Evolutionary conservation across 306 rosid species (phyloP), one percentile per base, ranked within the genome.

Genomic region (Fragaria vesca): DNA sequence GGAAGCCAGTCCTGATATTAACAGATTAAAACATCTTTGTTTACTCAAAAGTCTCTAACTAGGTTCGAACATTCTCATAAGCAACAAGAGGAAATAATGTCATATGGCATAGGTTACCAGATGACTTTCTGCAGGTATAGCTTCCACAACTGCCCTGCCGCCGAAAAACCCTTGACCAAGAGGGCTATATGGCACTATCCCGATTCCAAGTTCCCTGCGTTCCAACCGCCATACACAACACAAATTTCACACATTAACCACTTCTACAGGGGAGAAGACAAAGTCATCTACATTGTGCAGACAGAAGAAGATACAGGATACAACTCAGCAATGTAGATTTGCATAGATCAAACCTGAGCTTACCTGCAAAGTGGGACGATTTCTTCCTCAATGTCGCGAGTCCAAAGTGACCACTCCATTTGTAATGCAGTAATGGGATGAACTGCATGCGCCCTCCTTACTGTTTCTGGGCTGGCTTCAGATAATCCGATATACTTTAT

Each of bases 361-460:
- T 21, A 57, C 96, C 86, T 83, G 82, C 92, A 91, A 6, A 89
- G 88, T 12, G 92, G 93, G 55, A 91, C 45, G 51, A 89, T 83
- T 80, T 85, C 91, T 0, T 91, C 87, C 38, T 91, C 92, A 10
- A 91, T 79, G 36, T 91, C 97, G 3, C 97, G 91, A 36, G 86
- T 76, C 92, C 92, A 91, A 0, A 91, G 71, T 3, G 92, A 87
- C 87, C 88, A 91, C 76, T 91, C 93, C 79, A 86, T 86, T 73
- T 89, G 96, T 16, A 91, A 5, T 3, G 93, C 93, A 4, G 97
- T 85, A 61, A 61, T 12, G 3, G 66, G 66, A 61, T 61, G 66
- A 61, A 61, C 38, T 61, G 66, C 66, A 12, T 61, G 66, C 24
- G 66, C 66, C 66, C 66, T 61, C 66, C 38, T 11, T 11, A 61